Conservation (phyloP, 129 eudicot genomes). For the Erigeron canadensis region DNA sequence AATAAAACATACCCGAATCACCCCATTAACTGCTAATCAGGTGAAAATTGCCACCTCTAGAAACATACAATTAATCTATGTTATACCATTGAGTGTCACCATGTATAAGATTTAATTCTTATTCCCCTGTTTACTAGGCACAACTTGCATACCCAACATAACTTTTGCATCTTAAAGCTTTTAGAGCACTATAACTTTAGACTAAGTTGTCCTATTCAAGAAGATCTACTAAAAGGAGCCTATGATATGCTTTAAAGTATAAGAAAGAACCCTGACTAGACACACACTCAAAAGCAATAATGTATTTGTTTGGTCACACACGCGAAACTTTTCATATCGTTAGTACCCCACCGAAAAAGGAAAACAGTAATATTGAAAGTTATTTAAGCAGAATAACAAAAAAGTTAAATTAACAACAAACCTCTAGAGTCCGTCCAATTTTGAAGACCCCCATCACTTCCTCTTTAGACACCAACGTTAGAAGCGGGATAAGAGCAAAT, state of each 20-base stretch:
- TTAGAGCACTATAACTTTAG: neutral
- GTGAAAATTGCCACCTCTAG: too few relatives aligned
- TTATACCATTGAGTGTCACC: neutral
- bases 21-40: too few relatives aligned
- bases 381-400: neutral
- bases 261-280: neutral
- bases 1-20: too few relatives aligned
- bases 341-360: neutral
- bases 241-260: neutral
- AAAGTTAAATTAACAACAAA: conserved; percentile 19
- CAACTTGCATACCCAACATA: neutral
- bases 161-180: neutral
- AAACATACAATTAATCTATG: neutral
- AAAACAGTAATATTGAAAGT: neutral
- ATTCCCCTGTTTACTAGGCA: neutral
- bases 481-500: conserved; percentile 86
- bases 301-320: neutral
- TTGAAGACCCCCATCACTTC: conserved; percentile 81
- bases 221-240: neutral
- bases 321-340: neutral
- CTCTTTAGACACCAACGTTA: conserved; percentile 81
- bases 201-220: neutral
- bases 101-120: neutral
- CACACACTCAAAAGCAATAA: neutral
- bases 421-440: conserved; percentile 82